Base-by-base conservation (phyloP, 2,329 filamentous ascomycete genomes). In the Fusarium sp. region DNA sequence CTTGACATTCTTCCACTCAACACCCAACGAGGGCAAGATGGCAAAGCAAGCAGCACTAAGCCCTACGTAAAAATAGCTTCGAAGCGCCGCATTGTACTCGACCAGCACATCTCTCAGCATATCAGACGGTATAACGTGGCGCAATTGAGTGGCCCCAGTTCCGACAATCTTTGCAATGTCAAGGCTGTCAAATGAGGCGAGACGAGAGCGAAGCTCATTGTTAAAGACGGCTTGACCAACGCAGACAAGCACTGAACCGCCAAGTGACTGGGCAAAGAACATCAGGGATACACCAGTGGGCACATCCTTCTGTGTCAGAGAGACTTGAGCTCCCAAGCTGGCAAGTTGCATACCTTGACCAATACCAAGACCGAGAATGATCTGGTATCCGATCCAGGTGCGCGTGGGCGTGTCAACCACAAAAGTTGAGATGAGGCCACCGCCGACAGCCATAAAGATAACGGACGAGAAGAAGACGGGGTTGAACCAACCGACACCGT, bases 321-420 rank as follows among this genome's bases (percentile, higher is more conserved):
- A 18, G 8, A 58, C 37, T 23, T 58, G 55, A 31, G 55, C 46
- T 6, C 46, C 46, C 13, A 58, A 43, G 16, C 55, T 58, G 6
- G 46, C 55, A 38, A 58, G 55, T 11, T 58, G 46, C 55, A 58
- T 58, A 5, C 55, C 52, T 23, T 58, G 55, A 18, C 55, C 55
- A 5, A 58, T 52, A 18, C 55, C 46, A 6, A 53, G 55, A 12
- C 55, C 55, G 18, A 58, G 38, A 15, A 58, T 58, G 31, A 53
- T 52, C 23, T 52, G 55, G 29, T 53, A 58, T 15, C 55, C 46
- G 16, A 58, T 58, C 46, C 55, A 58, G 7, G 46, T 52, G 21
- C 8, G 55, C n/a, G 46, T 37, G 2, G 55, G 46, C 4, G 55
- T 58, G 29, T 43, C 46, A 5, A 53, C 29, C 5, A 43, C 29